A percentile compares a stretch with the other conserved stretches of the same genome.
phyloP scores from a whole-genome alignment of 176 grass and related monocot genomes.

The Bolboschoenus planiculmis region DNA sequence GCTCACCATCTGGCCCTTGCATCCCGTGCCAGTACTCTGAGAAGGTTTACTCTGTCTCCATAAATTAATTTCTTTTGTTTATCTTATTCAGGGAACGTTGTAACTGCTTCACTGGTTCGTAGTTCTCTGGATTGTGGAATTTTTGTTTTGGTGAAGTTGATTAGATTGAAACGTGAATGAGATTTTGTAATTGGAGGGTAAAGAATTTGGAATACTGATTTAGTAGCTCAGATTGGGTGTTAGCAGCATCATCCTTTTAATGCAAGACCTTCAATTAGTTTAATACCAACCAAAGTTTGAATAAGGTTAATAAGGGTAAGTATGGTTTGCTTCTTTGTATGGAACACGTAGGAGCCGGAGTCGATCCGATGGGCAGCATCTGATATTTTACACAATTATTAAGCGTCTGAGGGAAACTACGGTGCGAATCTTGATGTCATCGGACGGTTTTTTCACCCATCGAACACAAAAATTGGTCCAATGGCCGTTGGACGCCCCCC shows the following conservation, averaged over 20 bases:
- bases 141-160: neutral
- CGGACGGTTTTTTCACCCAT: no score
- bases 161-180: neutral
- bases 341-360: no score
- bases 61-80: neutral
- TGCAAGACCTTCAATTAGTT: neutral
- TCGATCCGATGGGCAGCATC: no score
- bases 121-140: neutral
- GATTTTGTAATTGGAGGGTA: neutral
- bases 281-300: neutral
- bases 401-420: no score
- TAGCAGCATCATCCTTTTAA: neutral
- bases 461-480: no score
- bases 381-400: no score
- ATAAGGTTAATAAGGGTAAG: neutral
- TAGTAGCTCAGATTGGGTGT: neutral
- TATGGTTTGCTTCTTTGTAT: neutral
- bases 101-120: neutral
- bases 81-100: neutral
- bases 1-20: slow-evolving; percentile 72
- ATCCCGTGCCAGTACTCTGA: slow-evolving; percentile 80
- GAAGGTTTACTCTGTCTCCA: slow-evolving; percentile 38
- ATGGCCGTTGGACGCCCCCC: no score
- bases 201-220: slow-evolving; percentile 20
- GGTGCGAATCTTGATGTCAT: no score